Base-by-base conservation (phyloP, 345 rosid species). In the Brassica cretica region DNA sequence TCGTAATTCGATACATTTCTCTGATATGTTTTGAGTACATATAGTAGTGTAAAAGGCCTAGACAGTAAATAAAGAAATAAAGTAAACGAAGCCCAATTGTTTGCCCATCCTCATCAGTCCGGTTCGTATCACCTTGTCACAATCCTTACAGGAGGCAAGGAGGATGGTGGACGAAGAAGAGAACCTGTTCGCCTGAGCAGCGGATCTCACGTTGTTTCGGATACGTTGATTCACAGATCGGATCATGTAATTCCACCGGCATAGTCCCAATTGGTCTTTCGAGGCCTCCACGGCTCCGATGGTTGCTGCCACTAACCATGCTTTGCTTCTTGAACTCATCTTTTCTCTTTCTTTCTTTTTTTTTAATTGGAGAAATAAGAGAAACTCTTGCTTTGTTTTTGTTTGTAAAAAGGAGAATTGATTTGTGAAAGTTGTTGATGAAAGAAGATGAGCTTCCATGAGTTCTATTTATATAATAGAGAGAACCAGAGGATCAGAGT, bases 241-340 rank as follows among this genome's bases (percentile, higher is more conserved):
- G 60, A 84, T 41, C 2, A 70, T 3, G 70, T 85, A 77, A 27
- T 84, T 87, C 90, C 89, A 89, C 2, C 90, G 77, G 64, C 88
- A 85, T 41, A 87, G n/a, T 14, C 89, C 88, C 21, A 78, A 30
- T 32, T 87, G 88, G 24, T 85, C 89, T 64, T 89, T 89, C 16
- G 87, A 65, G 8, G 89, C 85, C 79, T 88, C 87, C 44, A 86
- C 74, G 0, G 79, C 86, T 60, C 86, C 91, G 8, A 85, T 78
- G 64, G 85, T 85, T 18, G 87, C 84, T 5, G 89, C 91, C 11
- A 84, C 88, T 8, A 85, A 58, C 86, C 90, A 85, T 19, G 88
- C 82, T 63, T 77, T 80, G 56, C 84, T 73, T 6, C 77, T 51
- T 63, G 81, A 76, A 80, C 81, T 65, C 85, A 80, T 79, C 30